Evolutionary conservation across 371 early-diverging fungal genomes (phyloP), one percentile per base, ranked within the genome.

Genomic region (Rhizopus stolonifer): DNA sequence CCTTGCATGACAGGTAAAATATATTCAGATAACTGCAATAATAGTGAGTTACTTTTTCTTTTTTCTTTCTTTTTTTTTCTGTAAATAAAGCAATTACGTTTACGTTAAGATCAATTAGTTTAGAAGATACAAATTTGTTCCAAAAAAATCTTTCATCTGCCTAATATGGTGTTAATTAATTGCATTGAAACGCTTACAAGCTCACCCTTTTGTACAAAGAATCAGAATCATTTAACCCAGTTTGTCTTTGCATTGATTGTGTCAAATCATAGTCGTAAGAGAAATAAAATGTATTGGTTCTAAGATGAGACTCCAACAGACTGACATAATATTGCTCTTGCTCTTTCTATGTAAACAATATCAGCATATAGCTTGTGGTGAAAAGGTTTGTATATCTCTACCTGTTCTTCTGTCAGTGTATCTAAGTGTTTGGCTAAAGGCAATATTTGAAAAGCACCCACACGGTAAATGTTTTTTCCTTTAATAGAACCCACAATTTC

Each of bases 1-100:
- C 98, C 97, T 70, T 90, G 90, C 49, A 96, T 81, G 23, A 98
- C 79, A 6, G 96, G 98, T 33, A 95, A 65, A 34, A 96, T 88
- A 69, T 87, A 98, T 29, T 77, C 80, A 56, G 81, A 68, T 19
- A 88, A 56, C 87, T 92, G 65, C 3, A 24, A 22, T 8, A 42
- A 5, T 11, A 15, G 14, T 38, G 34, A 52, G 43, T 10, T 45
- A 11, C 29, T 14, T 33, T 50, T 2, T 21, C 3, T 10, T 8
- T 26, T 10, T 25, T n/a, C 8, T 15, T 23, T 18, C 29, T 14
- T 33, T 50, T 2, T 21, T 4, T 10, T 8, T 26, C 11, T 25
- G 7, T 11, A 11, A 18, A 38, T 23, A 29, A 4, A 29, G 10
- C 4, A 29, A 29, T 62, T 74, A 81, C 84, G 46, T 83, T 72